Base-by-base conservation (phyloP, 192 early-diverging fungal species). In the Entomortierella lignicola region DNA sequence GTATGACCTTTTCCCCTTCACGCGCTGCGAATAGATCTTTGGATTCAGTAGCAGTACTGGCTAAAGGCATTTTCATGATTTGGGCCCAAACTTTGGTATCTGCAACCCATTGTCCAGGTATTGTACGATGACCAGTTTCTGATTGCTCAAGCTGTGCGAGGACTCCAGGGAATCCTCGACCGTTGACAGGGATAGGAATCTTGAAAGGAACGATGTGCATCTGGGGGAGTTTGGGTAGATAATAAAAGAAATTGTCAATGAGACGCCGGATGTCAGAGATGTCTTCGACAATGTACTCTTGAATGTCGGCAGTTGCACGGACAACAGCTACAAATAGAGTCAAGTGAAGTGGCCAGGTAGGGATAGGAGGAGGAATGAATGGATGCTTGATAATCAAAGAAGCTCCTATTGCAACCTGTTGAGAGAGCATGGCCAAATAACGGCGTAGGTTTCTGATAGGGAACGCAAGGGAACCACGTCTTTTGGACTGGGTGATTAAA, bases 1-100 rank as follows among this genome's bases (percentile, higher is more conserved):
- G 66, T 27, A 84, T 81, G 17, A 84, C 77, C 55, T 84, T 71
- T 44, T 84, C 82, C 27, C 75, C 75, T 23, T 69, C 75, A 0
- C 75, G 53, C 4, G 75, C 75, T 13, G 75, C 75, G 17, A 43
- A 77, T 7, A 66, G 73, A 30, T 77, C 73, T 34, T 64, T 68
- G 44, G 67, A 63, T 17, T 10, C 50, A 20, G 27, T 43, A 15
- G 68, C 68, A 8, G 67, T 34, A 10, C 8, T 26, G n/a, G 75
- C 66, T 7, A 79, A 4, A 2, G 75, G 75, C 50, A 65, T 32
- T 13, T 39, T 32, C 60, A 66, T 66, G 57, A 79, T 42, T 18
- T 25, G 18, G 6, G 47, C 57, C 75, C 75, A 79, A 7, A 79
- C 75, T 15, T 17, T 59, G 1, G 43, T 54, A n/a, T 79, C 75